phyloP scores from a whole-genome alignment of 768 basidiomycete species.

The Pisolithus orientalis region DNA sequence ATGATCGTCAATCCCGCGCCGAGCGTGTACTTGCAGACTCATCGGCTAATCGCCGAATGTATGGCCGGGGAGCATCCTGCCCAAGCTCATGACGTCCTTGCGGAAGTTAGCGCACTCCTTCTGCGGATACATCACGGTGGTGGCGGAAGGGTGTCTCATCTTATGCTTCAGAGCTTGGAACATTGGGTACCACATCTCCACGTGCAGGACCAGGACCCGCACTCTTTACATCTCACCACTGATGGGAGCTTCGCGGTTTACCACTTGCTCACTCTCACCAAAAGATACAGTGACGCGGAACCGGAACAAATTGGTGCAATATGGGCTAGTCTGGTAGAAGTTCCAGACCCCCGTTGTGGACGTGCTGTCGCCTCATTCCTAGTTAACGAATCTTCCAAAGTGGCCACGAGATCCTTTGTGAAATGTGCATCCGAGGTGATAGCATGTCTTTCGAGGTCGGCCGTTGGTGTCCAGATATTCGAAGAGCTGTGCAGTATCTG shows the following conservation, averaged over 20 bases:
- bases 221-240: conserved; percentile 18
- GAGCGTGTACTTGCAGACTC: conserved; percentile 75
- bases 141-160: conserved; percentile 42
- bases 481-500: conserved; percentile 82
- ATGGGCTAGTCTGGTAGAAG: conserved; percentile 74
- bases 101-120: conserved; percentile 69
- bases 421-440: conserved; percentile 75
- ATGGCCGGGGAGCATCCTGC: conserved; percentile 73
- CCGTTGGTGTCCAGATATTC: conserved; percentile 65
- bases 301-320: conserved; percentile 75
- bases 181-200: conserved; percentile 79
- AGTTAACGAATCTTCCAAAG: conserved; percentile 80
- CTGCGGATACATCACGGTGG: conserved; percentile 52
- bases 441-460: conserved; percentile 76
- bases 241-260: conserved; percentile 65
- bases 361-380: conserved; percentile 78
- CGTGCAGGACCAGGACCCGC: conserved; percentile 40
- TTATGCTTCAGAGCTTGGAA: conserved; percentile 74
- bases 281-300: conserved; percentile 66
- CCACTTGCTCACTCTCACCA: conserved; percentile 77
- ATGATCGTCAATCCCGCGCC: conserved; percentile 66
- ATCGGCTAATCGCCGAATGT: conserved; percentile 68
- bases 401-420: conserved; percentile 74
- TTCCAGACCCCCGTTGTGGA: conserved; percentile 65
- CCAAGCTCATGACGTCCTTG: conserved; percentile 57